phyloP scores from a whole-genome alignment of 2,329 filamentous ascomycete species.

The Curvularia sp. region DNA sequence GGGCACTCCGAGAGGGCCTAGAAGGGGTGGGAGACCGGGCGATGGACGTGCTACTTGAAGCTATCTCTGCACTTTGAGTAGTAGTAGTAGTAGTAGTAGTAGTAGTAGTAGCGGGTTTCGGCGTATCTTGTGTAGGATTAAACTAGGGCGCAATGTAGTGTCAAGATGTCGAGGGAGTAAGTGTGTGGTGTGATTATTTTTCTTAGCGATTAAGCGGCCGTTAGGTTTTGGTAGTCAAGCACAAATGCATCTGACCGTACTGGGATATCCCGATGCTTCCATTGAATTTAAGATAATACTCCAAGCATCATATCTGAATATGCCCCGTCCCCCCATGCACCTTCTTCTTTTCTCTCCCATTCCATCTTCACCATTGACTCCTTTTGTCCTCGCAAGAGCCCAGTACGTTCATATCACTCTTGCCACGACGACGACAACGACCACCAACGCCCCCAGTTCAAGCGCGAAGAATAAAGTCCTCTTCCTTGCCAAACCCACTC shows the following conservation, averaged over 20 bases:
- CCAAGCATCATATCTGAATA: neutral
- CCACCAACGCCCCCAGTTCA: neutral
- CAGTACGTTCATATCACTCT: neutral
- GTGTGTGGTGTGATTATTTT: constrained; percentile 6
- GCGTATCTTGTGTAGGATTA: constrained; percentile 1
- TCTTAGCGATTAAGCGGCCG: neutral
- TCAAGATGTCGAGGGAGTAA: neutral
- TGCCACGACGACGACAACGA: neutral
- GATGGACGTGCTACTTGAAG: constrained; percentile 64
- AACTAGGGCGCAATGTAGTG: neutral
- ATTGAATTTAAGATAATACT: neutral
- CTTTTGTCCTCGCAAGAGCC: neutral
- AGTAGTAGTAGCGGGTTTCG: too few relatives aligned
- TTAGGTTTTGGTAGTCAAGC: neutral
- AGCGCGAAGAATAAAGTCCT: neutral
- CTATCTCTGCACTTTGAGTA: constrained; percentile 62
- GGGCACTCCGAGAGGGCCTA: constrained; percentile 68
- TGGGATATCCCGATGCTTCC: neutral
- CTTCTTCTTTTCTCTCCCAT: neutral
- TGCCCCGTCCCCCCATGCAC: too few relatives aligned
- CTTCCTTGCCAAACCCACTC: neutral
- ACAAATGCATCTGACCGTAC: neutral
- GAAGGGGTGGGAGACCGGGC: constrained; percentile 57
- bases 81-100: too few relatives aligned
- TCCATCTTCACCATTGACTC: neutral